Conservation (phyloP, 164 flowering plant species). For the Vitis cinerea region DNA sequence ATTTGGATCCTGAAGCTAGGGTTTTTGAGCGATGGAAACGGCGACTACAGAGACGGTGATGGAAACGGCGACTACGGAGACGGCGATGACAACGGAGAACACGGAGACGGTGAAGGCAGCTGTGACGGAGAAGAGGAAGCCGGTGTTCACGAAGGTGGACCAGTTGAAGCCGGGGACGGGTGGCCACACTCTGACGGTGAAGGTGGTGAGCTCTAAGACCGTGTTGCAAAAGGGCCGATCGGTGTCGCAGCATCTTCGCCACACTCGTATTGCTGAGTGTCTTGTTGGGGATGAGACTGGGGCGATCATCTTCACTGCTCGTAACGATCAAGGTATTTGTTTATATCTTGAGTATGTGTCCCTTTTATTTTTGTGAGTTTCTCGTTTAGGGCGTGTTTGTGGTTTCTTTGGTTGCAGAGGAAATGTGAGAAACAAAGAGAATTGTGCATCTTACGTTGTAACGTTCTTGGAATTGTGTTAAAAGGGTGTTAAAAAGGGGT, state of each 20-base stretch:
- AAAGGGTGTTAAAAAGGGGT: too few species aligned
- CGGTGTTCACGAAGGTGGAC: constrained; percentile 53
- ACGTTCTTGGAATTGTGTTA: too few species aligned
- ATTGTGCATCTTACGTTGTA: too few species aligned
- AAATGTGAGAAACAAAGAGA: too few species aligned
- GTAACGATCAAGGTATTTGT: constrained; percentile 55
- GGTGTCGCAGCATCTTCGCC: constrained; percentile 33
- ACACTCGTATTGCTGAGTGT: constrained; percentile 56
- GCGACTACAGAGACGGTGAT: constrained; percentile 4
- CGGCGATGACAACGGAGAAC: constrained; percentile 10
- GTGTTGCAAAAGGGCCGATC: constrained; percentile 38
- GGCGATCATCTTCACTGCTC: constrained; percentile 53
- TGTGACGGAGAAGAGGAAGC: constrained; percentile 37
- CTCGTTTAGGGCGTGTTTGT: neutral
- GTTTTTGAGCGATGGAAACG: constrained; percentile 9
- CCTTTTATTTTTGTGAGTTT: neutral
- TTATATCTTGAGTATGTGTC: neutral
- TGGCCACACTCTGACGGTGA: constrained; percentile 54
- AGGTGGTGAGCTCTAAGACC: constrained; percentile 41
- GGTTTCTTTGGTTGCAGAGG: neutral
- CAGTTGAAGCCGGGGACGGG: constrained; percentile 48
- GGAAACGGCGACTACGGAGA: neutral
- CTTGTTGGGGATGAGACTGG: constrained; percentile 66
- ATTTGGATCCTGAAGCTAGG: too few species aligned
- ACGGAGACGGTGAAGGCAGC: neutral